Base-by-base conservation (phyloP, 805 yeast species). In the Pichia exigua region DNA sequence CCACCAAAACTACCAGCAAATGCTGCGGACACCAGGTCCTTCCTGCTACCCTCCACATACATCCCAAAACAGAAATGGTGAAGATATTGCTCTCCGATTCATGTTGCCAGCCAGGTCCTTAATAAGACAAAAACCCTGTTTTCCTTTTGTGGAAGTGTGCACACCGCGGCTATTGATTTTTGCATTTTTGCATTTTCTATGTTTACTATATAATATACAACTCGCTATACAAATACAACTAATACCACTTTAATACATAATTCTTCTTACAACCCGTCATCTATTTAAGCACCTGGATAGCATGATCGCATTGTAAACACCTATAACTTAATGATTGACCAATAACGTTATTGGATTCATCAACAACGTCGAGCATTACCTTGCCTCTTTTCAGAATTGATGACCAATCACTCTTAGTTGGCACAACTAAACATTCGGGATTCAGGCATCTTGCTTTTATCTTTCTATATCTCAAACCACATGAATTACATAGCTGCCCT, bases 401-500 rank as follows among this genome's bases (percentile, higher is more conserved):
- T 5, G 89, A 79, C 87, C 97, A 86, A 69, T 92, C 98, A 55
- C 97, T 92, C 69, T 92, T 91, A 21, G 97, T 95, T 5, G 99
- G 99, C 54, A 92, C 90, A 62, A 92, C 81, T 57, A 85, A 79
- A 71, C 99, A 92, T 20, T 69, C 63, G 2, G 74, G 68, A 59
- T 87, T 85, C 47, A 86, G 72, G 69, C 99, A 92, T 63, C 97
- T 78, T 3, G 96, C 95, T 27, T 88, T 87, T 0, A 97, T 91
- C 71, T 92, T 92, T 68, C 94, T 91, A 72, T 87, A 92, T 57
- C 99, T 76, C 61, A 92, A 73, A 1, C 99, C 99, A 70, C 99
- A 92, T 1, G 97, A 88, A 65, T 92, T 92, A 73, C 99, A 92
- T 59, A 92, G 76, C 71, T 91, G 98, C n/a, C 97, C 98, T 55